Evolutionary conservation across 2,329 filamentous ascomycete species (phyloP), one percentile per base, ranked within the genome.

Genomic region (Penicillium sp.): DNA sequence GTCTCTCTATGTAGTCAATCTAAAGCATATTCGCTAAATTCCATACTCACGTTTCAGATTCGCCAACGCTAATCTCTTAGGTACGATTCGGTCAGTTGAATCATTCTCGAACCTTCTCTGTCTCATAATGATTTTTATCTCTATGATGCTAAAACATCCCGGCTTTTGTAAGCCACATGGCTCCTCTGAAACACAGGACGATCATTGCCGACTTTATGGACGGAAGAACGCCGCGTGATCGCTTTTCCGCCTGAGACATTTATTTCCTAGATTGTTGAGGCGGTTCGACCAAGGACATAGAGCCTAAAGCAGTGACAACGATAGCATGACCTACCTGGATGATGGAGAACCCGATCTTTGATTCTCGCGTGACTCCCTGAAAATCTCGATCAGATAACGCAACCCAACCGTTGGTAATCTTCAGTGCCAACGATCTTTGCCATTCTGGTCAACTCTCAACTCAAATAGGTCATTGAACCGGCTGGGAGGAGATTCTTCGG

Each of bases 351-450:
- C 25, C 43, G 43, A 22, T 22, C 0, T 25, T 22, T 28, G 17
- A 45, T 15, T 7, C 22, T 22, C 28, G 14, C 43, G 5, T 47
- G 43, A 31, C 43, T 45, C 42, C 20, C 34, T 34, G 53, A 53
- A 54, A 49, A 59, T 59, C 42, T 59, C 22, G 58, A 62, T 59
- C 60, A 62, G 60, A 62, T 62, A 62, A 62, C 43, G 35, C 35
- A 52, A 14, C 22, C 22, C 48, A 42, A 47, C 15, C 7, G 10
- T 41, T 22, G 5, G 11, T 43, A 20, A 35, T 51, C 7, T 48
- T 49, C 39, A 25, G 31, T 35, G 15, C 25, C 43, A 49, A 11
- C 45, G 55, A 55, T 61, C 47, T 41, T 31, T 53, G n/a, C 43
- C 51, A 41, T 34, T 49, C 54, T 58, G 15, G 38, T 38, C 25